Percentiles rank a stretch among this genome's conserved stretches.
phyloP scores from a whole-genome alignment of 805 yeast genomes.

The Cyberlindnera bimundalis region DNA sequence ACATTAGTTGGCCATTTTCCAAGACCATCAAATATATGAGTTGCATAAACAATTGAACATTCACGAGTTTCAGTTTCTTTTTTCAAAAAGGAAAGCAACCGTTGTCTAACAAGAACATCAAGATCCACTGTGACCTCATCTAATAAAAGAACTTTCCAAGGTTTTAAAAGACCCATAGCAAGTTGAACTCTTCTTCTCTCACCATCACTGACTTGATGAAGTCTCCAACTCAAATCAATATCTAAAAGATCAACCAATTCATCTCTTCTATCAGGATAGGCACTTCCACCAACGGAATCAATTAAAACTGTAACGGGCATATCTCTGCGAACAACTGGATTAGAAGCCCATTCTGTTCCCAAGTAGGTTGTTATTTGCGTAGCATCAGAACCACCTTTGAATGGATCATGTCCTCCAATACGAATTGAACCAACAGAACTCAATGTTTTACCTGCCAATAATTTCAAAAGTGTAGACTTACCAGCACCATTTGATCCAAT shows the following conservation, averaged over 20 bases:
- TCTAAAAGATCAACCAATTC: slow-evolving; percentile 73
- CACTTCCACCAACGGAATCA: slow-evolving; percentile 77
- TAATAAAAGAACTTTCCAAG: slow-evolving; percentile 82
- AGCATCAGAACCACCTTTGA: slow-evolving; percentile 50
- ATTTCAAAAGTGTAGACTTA: slow-evolving; percentile 79
- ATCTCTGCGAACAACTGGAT: slow-evolving; percentile 85
- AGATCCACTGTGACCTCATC: slow-evolving; percentile 97
- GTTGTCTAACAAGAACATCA: slow-evolving; percentile 84
- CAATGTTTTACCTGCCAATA: slow-evolving; percentile 88
- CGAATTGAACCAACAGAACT: slow-evolving; percentile 66
- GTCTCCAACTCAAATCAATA: slow-evolving; percentile 85
- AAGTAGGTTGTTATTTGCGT: slow-evolving; percentile 65
- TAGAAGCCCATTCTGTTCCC: slow-evolving; percentile 98
- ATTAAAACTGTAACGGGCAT: slow-evolving; percentile 80
- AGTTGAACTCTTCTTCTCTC: slow-evolving; percentile 93
- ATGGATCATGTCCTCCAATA: slow-evolving; percentile 88
- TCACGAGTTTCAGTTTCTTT: slow-evolving; percentile 67
- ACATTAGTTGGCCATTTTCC: slow-evolving; percentile 87
- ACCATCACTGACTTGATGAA: slow-evolving; percentile 91
- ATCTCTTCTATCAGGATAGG: slow-evolving; percentile 71
- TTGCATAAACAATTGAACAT: slow-evolving; percentile 85
- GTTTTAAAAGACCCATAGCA: slow-evolving; percentile 87
- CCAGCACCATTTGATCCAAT: slow-evolving; percentile 98
- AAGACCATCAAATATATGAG: slow-evolving; percentile 95
- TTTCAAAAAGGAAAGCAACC: slow-evolving; percentile 65